A percentile compares a stretch with the other conserved stretches of the same genome.
Evolutionary conservation across 148 eudicot genomes (phyloP).

Genomic region (Dianthus caryophyllus): DNA sequence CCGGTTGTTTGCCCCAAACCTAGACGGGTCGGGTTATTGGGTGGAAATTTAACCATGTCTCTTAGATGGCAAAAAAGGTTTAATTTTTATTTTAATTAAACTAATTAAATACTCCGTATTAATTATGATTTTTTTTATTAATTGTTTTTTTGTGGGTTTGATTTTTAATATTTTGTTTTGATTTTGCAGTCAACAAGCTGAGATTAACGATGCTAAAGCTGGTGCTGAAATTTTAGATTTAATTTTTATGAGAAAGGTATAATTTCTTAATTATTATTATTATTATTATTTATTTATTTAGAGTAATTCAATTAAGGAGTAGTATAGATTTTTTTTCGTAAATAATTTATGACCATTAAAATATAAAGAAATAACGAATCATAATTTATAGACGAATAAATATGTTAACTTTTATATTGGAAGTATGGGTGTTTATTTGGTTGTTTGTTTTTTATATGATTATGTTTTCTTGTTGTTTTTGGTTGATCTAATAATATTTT

Average conservation of each 20-base stretch:
- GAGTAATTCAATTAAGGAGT: no score
- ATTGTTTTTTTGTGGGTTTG: not conserved
- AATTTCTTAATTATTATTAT: not conserved
- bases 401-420: no score
- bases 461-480: no score
- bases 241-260: conserved; percentile 46
- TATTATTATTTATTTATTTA: no score
- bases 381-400: no score
- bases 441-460: no score
- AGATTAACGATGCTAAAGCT: conserved; percentile 29
- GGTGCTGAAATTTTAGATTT: conserved; percentile 49
- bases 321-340: no score
- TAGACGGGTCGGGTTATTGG: conserved; percentile 31
- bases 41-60: conserved; percentile 28
- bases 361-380: no score
- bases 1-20: conserved; percentile 42
- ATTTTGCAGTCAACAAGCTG: conserved; percentile 27
- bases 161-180: no score
- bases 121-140: not conserved
- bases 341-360: no score
- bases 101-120: not conserved
- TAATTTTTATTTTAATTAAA: not conserved
- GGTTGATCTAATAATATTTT: no score
- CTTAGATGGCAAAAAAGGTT: conserved; percentile 38
- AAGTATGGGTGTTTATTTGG: no score